Base-by-base conservation (phyloP, 164 flowering plant genomes). In the Stephania japonica region DNA sequence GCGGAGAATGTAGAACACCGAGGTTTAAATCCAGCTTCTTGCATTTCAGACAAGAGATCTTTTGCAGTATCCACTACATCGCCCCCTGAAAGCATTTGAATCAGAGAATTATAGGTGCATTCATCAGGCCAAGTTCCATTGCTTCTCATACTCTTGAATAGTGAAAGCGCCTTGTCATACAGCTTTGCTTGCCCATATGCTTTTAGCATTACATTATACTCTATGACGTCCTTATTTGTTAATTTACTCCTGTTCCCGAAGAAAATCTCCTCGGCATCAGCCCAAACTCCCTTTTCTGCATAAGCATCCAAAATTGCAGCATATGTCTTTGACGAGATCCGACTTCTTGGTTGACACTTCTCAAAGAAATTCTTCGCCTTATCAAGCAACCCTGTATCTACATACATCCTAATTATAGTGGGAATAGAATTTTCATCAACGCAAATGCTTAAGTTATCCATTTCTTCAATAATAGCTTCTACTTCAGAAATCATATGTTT, bases 81-180 rank as follows among this genome's bases (percentile, higher is more conserved):
- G 78, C 83, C 90, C 53, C 89, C 87, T 25, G 92, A 76, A 65
- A 85, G 84, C 98, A 94, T 94, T 79, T 94, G 95, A 70, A 89
- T 80, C 21, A 92, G 83, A 74, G 98, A 88, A 77, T 91, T 90
- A 64, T 92, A 92, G 1, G 97, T 94, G 81, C 92, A 87, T 73
- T 90, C 85, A 77, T 91, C 92, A 9, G 98, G 98, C 97, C 97
- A 94, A 23, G 85, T 87, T 42, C 98, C 97, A 67, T 80, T 83
- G 72, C 85, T 86, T 81, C 83, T 89, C 98, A 94, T 94, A 79
- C 75, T 75, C 77, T 81, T 85, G 75, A 92, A 89, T 70, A 92
- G 83, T 32, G 87, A 84, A 42, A 88, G 76, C 19, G 98, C 97
- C 83, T 86, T 86, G 70, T 94, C 91, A 78, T 91, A 89, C 7